phyloP scores from a whole-genome alignment of 768 basidiomycete species.

The Naganishia antarctica region DNA sequence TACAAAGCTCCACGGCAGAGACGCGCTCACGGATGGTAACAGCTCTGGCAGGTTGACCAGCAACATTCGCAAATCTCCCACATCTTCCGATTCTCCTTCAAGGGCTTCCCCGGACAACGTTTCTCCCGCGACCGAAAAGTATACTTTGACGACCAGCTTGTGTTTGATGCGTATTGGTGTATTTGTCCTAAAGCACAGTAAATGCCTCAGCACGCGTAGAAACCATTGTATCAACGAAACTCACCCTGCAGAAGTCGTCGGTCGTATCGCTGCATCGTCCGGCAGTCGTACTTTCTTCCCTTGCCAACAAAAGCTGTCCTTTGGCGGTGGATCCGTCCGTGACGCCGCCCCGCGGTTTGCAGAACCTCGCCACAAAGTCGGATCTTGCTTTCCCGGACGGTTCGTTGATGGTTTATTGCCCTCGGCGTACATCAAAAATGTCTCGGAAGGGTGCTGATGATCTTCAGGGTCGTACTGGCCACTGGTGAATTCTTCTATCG shows the following conservation, averaged over 20 bases:
- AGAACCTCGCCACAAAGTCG: conserved; percentile 4
- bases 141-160: conserved; percentile 13
- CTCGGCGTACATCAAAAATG: neutral
- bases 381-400: conserved; percentile 2
- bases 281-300: conserved; percentile 2
- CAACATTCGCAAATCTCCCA: conserved; percentile 20
- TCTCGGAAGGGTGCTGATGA: conserved; percentile 7
- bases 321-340: too few species aligned
- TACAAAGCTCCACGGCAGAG: neutral
- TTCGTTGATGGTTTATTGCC: conserved; percentile 10
- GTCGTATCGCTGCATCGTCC: conserved; percentile 19
- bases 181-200: conserved; percentile 12
- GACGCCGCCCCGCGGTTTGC: neutral
- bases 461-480: conserved; percentile 18
- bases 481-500: conserved; percentile 7
- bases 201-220: too few species aligned
- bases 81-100: neutral
- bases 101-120: neutral
- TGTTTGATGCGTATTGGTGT: conserved; percentile 20
- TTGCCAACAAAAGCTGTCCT: conserved; percentile 5
- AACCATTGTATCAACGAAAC: neutral
- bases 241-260: conserved; percentile 15
- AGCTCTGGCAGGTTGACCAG: neutral
- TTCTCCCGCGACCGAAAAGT: conserved; percentile 19
- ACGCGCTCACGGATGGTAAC: conserved; percentile 14